phyloP scores from a whole-genome alignment of 768 basidiomycete species.

The Tricholoma terreum region DNA sequence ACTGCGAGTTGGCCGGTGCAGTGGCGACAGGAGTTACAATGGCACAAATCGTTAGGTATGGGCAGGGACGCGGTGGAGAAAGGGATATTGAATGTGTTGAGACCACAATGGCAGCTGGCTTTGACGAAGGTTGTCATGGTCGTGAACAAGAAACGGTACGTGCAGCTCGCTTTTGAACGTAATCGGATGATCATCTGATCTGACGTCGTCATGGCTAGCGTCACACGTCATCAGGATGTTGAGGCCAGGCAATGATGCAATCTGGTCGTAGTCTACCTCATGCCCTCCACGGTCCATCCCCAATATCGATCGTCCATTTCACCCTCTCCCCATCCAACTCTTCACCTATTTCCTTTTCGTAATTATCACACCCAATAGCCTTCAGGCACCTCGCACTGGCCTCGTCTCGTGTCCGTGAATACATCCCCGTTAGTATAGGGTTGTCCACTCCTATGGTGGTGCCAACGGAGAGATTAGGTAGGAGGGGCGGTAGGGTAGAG shows the following conservation, averaged over 20 bases:
- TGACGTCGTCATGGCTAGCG: no score
- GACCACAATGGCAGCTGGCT: conserved; percentile 25
- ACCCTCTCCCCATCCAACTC: background rate
- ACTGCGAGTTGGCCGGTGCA: conserved; percentile 22
- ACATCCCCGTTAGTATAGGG: conserved; percentile 33
- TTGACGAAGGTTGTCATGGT: conserved; percentile 20
- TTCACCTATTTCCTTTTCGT: conserved; percentile 27
- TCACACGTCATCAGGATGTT: no score
- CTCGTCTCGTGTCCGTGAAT: conserved; percentile 40
- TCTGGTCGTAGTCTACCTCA: background rate
- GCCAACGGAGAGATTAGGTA: conserved; percentile 13
- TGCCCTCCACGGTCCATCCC: background rate
- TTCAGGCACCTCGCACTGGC: conserved; percentile 47
- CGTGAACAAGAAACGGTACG: no score
- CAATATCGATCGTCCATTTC: background rate
- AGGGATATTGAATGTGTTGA: conserved; percentile 18
- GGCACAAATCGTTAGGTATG: conserved; percentile 19
- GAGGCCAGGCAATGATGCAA: no score
- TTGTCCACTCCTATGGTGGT: conserved; percentile 27
- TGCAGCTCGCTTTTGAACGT: no score
- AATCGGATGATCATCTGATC: background rate
- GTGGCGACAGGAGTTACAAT: conserved; percentile 30
- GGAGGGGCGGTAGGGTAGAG: conserved; percentile 41
- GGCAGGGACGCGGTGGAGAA: conserved; percentile 20
- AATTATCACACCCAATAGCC: conserved; percentile 43